Base-by-base conservation (phyloP, 192 early-diverging fungal species). In the Linnemannia zychae region DNA sequence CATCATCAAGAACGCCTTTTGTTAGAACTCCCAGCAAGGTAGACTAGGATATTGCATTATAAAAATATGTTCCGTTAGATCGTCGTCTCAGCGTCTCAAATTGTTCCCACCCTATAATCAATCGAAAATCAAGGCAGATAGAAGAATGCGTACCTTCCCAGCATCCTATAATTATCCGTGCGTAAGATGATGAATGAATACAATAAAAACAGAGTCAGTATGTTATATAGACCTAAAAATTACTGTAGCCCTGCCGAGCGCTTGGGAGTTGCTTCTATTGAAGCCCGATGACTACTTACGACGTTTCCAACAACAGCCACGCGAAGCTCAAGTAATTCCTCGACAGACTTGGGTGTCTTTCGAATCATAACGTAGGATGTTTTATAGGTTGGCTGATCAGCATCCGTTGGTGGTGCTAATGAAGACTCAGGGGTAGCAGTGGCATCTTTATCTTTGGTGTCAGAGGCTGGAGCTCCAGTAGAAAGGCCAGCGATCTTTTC, bases 231-330 rank as follows among this genome's bases (percentile, higher is more conserved):
- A 24, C 36, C 53, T 6, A 7, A 17, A 2, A 6, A 7, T 20
- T 4, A 37, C 40, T 38, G 36, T 46, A 28, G 1, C 37, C 3
- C 67, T 28, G 38, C 3, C 71, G 6, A 13, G 17, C 11, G 1
- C 28, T 46, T 22, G 70, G n/a, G n/a, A n/a, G 31, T 68, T 34
- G n/a, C 52, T 16, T 47, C 36, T 37, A 63, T 37, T 5, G 12
- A 67, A 0, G 40, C 22, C 9, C 13, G 17, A 73, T 44, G 13
- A 88, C 86, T 18, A 93, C 93, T 82, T 94, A 94, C 89, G 33
- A 98, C 97, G 88, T 98, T 98, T 77, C 97, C 97, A 36, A 93
- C 96, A 37, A 97, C 96, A 20, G 95, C 95, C 16, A 98, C 93
- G 13, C 97, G 92, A 71, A 98, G 88, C 86, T 98, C 97, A 31